Conservation (phyloP, 1,139 yeast genomes). For the Blastobotrys raffinosifermentans region DNA sequence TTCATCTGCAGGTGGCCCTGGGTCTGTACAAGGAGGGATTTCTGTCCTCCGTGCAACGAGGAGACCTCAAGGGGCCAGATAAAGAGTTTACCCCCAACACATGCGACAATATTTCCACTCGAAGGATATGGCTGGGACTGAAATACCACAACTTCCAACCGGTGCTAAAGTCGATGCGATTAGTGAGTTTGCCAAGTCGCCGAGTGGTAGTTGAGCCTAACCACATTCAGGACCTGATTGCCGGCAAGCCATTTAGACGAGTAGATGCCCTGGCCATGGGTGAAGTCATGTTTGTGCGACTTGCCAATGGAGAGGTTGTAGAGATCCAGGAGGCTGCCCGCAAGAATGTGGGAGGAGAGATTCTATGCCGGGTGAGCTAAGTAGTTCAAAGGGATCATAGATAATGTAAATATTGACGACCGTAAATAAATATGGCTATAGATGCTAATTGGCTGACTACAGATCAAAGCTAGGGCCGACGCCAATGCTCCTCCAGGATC, state of each 20-base stretch:
- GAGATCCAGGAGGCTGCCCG: constrained; percentile 83
- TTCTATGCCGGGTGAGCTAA: constrained; percentile 70
- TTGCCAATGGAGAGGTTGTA: constrained; percentile 47
- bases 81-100: constrained; percentile 67
- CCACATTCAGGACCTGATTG: constrained; percentile 67
- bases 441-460: constrained; percentile 2
- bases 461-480: constrained; percentile 53
- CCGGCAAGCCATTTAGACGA: constrained; percentile 69
- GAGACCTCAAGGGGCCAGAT: constrained; percentile 91
- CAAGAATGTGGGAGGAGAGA: constrained; percentile 66
- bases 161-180: constrained; percentile 63
- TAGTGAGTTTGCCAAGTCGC: constrained; percentile 83
- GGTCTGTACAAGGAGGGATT: constrained; percentile 91
- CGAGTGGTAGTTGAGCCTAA: constrained; percentile 56
- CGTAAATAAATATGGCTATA: neutral
- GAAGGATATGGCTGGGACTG: constrained; percentile 87
- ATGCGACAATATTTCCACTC: constrained; percentile 76
- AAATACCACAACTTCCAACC: constrained; percentile 80
- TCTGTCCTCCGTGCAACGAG: constrained; percentile 75
- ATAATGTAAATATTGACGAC: constrained; percentile 7
- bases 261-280: constrained; percentile 85
- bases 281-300: constrained; percentile 68
- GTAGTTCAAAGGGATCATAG: neutral
- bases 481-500: constrained; percentile 65
- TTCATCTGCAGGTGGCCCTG: constrained; percentile 76